Percentiles rank a stretch among this genome's conserved stretches.
These are phyloP conservation scores for Pulveroboletus sp. DNA, from an alignment of 768 basidiomycete genomes.

Conservation along the genomic window DNA sequence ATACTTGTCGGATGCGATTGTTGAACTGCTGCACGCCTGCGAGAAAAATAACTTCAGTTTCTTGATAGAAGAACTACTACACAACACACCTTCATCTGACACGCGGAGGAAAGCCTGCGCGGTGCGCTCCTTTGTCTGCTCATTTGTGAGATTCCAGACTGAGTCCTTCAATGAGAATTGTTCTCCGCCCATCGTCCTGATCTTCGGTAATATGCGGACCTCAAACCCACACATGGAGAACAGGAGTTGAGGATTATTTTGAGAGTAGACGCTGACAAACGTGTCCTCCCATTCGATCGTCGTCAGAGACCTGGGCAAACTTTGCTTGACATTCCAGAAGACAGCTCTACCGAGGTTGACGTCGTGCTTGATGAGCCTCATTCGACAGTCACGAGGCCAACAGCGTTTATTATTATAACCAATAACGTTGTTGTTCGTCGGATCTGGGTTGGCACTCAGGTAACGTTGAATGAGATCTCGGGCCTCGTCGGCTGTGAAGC, in stretches of 20 bases:
- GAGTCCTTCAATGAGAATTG: slow-evolving; percentile 96
- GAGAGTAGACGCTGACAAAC: slow-evolving; percentile 94
- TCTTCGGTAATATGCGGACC: slow-evolving; percentile 94
- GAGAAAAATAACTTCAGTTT: slow-evolving; percentile 4
- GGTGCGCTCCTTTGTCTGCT: slow-evolving; percentile 95
- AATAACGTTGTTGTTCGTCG: slow-evolving; percentile 97
- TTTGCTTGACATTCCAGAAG: slow-evolving; percentile 99
- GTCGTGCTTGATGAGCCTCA: slow-evolving; percentile 99
- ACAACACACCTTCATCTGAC: slow-evolving; percentile 74
- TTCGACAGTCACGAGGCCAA: slow-evolving; percentile 98
- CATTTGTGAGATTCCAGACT: slow-evolving; percentile 96
- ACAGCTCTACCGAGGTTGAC: slow-evolving; percentile 98
- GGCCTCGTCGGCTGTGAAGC: slow-evolving; percentile 96
- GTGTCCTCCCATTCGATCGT: slow-evolving; percentile 99
- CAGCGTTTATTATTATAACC: slow-evolving; percentile 99
- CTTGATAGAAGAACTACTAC: background rate
- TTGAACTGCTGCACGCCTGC: slow-evolving; percentile 92
- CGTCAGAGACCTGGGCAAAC: slow-evolving; percentile 88
- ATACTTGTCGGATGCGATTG: slow-evolving; percentile 91
- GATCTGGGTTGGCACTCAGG: slow-evolving; percentile 95
- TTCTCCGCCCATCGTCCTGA: slow-evolving; percentile 91
- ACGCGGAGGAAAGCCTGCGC: slow-evolving; percentile 98
- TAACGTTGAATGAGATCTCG: slow-evolving; percentile 98
- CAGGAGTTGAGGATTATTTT: slow-evolving; percentile 93
- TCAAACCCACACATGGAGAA: slow-evolving; percentile 99